Percentiles rank a stretch among this genome's conserved stretches.
These are phyloP conservation scores for Bretschneidera sinensis DNA, from an alignment of 345 rosid genomes.

Conservation along the genomic window DNA sequence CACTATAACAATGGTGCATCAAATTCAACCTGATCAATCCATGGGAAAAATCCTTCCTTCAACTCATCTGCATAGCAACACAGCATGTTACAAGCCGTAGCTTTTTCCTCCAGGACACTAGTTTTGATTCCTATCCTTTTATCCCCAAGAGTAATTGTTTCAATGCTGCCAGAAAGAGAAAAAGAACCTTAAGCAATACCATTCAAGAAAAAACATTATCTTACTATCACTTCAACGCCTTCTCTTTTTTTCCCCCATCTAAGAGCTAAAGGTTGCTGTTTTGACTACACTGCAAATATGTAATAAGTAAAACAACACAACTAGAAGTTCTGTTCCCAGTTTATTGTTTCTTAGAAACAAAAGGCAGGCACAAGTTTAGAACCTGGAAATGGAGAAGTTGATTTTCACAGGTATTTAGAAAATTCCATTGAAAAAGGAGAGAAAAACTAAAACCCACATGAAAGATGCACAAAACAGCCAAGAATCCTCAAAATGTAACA, in stretches of 20 bases:
- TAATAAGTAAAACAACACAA: neutral
- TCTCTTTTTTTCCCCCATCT: neutral
- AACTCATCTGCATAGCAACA: too few species aligned
- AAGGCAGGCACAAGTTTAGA: neutral
- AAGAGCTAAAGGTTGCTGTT: neutral
- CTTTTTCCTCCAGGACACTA: too few species aligned
- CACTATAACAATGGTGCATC: conserved; percentile 8
- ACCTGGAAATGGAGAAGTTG: neutral
- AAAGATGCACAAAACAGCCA: too few species aligned
- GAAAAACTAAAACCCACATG: neutral
- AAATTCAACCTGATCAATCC: too few species aligned
- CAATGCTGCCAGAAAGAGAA: conserved; percentile 40
- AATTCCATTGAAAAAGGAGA: neutral
- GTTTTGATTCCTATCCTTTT: conserved; percentile 73
- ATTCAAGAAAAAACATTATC: conserved; percentile 1
- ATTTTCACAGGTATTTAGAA: neutral
- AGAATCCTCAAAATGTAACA: neutral
- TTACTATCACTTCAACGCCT: neutral
- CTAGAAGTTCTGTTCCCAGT: neutral
- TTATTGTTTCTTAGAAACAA: neutral
- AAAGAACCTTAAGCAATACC: neutral
- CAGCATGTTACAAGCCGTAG: too few species aligned
- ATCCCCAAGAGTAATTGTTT: conserved; percentile 75
- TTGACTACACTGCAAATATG: too few species aligned
- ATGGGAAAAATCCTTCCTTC: too few species aligned